Conservation (phyloP, 306 rosid species). For the Trifolium pratense region DNA sequence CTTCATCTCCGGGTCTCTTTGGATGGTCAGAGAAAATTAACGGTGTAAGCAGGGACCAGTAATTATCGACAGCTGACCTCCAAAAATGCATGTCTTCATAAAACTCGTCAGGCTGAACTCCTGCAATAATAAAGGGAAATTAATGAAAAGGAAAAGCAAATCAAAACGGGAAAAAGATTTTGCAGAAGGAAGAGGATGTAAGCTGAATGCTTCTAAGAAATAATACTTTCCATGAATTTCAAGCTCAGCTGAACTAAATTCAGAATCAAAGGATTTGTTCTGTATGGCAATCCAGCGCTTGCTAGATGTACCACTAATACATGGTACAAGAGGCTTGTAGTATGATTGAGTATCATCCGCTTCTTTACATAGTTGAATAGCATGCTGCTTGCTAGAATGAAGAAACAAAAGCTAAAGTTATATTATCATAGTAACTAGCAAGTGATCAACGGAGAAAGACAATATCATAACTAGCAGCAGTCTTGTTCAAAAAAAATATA, state of each 20-base stretch:
- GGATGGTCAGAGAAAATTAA: constrained; percentile 99
- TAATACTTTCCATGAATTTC: constrained; percentile 90
- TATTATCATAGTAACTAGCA: constrained; percentile 22
- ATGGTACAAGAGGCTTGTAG: constrained; percentile 77
- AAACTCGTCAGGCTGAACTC: constrained; percentile 82
- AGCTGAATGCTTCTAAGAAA: constrained; percentile 38
- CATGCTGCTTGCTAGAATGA: constrained; percentile 63
- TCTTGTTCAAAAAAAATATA: too few species aligned
- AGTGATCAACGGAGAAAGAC: constrained; percentile 42
- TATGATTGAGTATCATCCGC: constrained; percentile 63
- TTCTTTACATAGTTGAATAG: constrained; percentile 74
- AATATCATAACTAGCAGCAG: constrained; percentile 36
- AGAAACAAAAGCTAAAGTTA: constrained; percentile 36
- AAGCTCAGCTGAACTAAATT: constrained; percentile 68
- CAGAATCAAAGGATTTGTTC: constrained; percentile 73
- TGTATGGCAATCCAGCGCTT: constrained; percentile 88
- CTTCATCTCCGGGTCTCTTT: constrained; percentile 99
- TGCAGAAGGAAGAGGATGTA: constrained; percentile 16
- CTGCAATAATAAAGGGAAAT: constrained; percentile 61
- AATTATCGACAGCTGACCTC: constrained; percentile 75
- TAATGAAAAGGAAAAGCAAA: constrained; percentile 42
- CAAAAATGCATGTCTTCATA: constrained; percentile 77
- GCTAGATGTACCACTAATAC: constrained; percentile 84
- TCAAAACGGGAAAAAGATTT: constrained; percentile 13
- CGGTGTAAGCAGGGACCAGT: constrained; percentile 96